These are phyloP conservation scores for Infundibulicybe gibba DNA, from an alignment of 768 basidiomycete species.

Conservation along the genomic window DNA sequence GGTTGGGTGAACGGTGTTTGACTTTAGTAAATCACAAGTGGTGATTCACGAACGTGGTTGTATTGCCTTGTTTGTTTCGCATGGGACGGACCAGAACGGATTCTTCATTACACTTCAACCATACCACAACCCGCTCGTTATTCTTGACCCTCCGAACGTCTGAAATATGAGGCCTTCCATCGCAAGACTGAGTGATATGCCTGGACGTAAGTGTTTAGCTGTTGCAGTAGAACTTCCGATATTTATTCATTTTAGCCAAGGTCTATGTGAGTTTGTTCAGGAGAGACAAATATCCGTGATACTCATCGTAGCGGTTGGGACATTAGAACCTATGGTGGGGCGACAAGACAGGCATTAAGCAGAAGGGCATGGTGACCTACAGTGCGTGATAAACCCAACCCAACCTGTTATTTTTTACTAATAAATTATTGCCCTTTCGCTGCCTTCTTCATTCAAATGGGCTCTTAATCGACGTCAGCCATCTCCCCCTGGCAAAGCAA, in stretches of 20 bases:
- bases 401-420: background rate
- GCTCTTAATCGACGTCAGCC: slow-evolving; percentile 45
- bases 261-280: slow-evolving; percentile 63
- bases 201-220: slow-evolving; percentile 60
- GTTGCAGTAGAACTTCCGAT: background rate
- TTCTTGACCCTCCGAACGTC: slow-evolving; percentile 12
- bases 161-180: slow-evolving; percentile 59
- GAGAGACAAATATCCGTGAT: slow-evolving; percentile 2
- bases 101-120: slow-evolving; percentile 4
- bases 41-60: background rate
- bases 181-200: slow-evolving; percentile 71
- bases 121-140: slow-evolving; percentile 6
- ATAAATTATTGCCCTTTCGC: too few species aligned
- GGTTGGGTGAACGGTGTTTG: background rate
- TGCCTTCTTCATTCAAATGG: background rate
- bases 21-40: background rate
- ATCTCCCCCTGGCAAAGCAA: slow-evolving; percentile 82
- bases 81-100: slow-evolving; percentile 33
- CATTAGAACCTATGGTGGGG: slow-evolving; percentile 90
- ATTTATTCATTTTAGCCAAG: slow-evolving; percentile 48
- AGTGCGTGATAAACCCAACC: slow-evolving; percentile 46
- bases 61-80: slow-evolving; percentile 21
- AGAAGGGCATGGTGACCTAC: slow-evolving; percentile 78
- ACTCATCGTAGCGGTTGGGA: slow-evolving; percentile 78
- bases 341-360: slow-evolving; percentile 56